Conservation (phyloP, 2,329 filamentous ascomycete genomes). For the Leptosphaerulina australis region DNA sequence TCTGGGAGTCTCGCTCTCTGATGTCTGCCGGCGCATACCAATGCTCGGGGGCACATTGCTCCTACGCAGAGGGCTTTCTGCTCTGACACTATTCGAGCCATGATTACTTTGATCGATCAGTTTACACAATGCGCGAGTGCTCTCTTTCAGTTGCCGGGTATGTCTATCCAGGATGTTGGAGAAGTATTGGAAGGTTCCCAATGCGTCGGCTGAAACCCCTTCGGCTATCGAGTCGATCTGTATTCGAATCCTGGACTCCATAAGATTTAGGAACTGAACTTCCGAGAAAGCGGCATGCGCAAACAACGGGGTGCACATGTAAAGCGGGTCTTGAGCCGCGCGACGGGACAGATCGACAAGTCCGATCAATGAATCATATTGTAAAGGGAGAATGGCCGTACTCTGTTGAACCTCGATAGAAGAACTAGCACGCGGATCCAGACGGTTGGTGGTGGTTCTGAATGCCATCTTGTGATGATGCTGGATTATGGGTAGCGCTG, state of each 20-base stretch:
- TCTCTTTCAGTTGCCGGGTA: not conserved
- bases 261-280: not conserved
- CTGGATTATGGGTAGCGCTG: not conserved
- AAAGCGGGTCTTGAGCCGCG: not conserved
- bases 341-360: not conserved
- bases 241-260: not conserved
- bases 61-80: not conserved
- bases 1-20: not conserved
- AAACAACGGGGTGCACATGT: not conserved
- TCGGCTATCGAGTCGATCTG: not conserved
- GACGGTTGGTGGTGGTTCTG: not conserved
- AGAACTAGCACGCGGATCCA: not conserved
- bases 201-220: not conserved
- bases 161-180: not conserved
- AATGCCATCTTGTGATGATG: not conserved
- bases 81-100: not conserved
- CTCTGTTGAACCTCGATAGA: not conserved
- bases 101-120: not conserved
- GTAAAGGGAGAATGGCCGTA: not conserved
- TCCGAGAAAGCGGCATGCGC: not conserved
- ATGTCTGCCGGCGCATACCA: not conserved
- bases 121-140: not conserved
- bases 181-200: not conserved
- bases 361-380: not conserved
- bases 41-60: not conserved